Percentiles rank a stretch among this genome's conserved stretches.
Evolutionary conservation across 2,329 filamentous ascomycete genomes (phyloP).

Genomic region (Clarireedia homoeocarpa): DNA sequence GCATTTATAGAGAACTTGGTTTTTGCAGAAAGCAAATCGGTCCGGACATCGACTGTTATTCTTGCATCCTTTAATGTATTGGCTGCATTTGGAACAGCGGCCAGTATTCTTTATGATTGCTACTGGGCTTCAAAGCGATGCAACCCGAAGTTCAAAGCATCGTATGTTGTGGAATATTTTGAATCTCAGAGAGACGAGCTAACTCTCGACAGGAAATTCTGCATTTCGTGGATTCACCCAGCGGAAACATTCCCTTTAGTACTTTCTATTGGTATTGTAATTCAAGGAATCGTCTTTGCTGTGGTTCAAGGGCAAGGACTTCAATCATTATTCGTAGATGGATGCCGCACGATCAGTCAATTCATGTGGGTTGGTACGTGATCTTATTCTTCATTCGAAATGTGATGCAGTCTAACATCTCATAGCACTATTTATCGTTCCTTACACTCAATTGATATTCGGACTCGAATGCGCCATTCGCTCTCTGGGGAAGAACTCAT

Average conservation of each 20-base stretch:
- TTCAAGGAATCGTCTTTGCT: slow-evolving; percentile 51
- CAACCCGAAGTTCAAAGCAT: slow-evolving; percentile 27
- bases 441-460: slow-evolving; percentile 58
- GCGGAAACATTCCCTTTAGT: slow-evolving; percentile 44
- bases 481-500: slow-evolving; percentile 46
- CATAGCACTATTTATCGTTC: slow-evolving; percentile 57
- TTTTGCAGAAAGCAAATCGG: slow-evolving; percentile 39
- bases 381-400: neutral
- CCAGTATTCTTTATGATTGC: slow-evolving; percentile 49
- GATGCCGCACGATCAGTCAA: slow-evolving; percentile 47
- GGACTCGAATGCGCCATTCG: slow-evolving; percentile 53
- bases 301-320: slow-evolving; percentile 49
- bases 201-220: slow-evolving; percentile 26
- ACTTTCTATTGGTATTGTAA: slow-evolving; percentile 47
- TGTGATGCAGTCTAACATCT: slow-evolving; percentile 21
- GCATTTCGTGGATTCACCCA: slow-evolving; percentile 28
- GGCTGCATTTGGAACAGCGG: slow-evolving; percentile 47
- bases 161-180: slow-evolving; percentile 34
- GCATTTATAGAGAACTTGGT: slow-evolving; percentile 25
- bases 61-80: slow-evolving; percentile 53
- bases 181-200: slow-evolving; percentile 27
- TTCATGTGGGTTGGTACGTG: slow-evolving; percentile 52
- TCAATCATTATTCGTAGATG: slow-evolving; percentile 39
- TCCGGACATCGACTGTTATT: slow-evolving; percentile 54
- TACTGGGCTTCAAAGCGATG: slow-evolving; percentile 29